Evolutionary conservation across 306 rosid genomes (phyloP).

Genomic region (Prunus salicina): DNA sequence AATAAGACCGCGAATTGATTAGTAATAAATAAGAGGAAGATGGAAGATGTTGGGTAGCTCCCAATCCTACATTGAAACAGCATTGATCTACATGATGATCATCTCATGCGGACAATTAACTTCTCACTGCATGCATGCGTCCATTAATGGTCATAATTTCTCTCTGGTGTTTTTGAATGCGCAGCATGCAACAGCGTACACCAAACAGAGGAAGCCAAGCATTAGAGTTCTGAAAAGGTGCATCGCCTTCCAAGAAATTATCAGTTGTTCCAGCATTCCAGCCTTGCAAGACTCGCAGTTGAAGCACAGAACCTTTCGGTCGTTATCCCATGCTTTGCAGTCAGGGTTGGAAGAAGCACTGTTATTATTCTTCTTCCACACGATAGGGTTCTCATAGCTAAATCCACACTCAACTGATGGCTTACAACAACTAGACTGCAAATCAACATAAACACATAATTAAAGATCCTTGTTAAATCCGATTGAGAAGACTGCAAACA

Average conservation of each 20-base stretch:
- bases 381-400: conserved; percentile 28
- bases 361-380: conserved; percentile 30
- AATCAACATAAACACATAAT: conserved; percentile 19
- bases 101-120: background rate
- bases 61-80: too few species aligned
- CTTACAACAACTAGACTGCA: background rate
- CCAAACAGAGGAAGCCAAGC: conserved; percentile 44
- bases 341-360: conserved; percentile 27
- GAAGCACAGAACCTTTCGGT: conserved; percentile 43
- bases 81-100: too few species aligned
- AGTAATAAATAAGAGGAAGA: too few species aligned
- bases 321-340: conserved; percentile 48
- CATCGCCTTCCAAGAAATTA: conserved; percentile 18
- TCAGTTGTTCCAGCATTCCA: conserved; percentile 35
- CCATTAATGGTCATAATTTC: conserved; percentile 6
- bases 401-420: conserved; percentile 42
- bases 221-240: conserved; percentile 42
- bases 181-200: conserved; percentile 58
- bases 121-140: background rate
- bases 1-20: too few species aligned
- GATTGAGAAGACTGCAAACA: too few species aligned
- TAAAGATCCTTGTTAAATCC: background rate
- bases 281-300: conserved; percentile 67
- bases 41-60: too few species aligned
- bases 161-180: conserved; percentile 53